Conservation (phyloP, 73 alveolate genomes). For the Symbiodinium natans region DNA sequence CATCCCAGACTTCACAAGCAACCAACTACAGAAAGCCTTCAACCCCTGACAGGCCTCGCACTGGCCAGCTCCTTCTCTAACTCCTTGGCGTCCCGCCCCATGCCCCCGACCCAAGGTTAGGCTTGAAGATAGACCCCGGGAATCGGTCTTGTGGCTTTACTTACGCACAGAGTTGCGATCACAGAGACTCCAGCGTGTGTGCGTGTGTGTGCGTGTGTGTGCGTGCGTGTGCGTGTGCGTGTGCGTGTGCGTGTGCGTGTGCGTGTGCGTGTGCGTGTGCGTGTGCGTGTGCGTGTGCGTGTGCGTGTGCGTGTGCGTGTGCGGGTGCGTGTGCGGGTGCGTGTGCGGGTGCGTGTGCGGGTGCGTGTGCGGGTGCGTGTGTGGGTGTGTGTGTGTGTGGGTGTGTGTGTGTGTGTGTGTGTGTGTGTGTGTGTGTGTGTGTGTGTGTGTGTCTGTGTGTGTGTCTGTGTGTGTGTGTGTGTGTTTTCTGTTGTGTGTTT, state of each 20-base stretch:
- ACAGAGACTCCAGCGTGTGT: background rate
- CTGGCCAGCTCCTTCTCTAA: background rate
- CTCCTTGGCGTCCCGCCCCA: too few relatives aligned
- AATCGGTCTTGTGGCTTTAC: too few relatives aligned
- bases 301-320: background rate
- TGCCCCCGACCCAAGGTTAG: too few relatives aligned
- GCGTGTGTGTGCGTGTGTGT: background rate
- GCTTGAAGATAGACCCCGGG: too few relatives aligned
- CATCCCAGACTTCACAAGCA: too few relatives aligned
- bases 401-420: background rate
- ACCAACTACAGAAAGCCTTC: background rate
- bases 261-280: background rate
- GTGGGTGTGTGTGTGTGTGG: too few relatives aligned
- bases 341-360: too few relatives aligned
- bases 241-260: background rate
- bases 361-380: too few relatives aligned
- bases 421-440: background rate
- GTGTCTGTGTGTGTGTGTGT: background rate
- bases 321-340: too few relatives aligned
- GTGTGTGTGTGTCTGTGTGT: background rate
- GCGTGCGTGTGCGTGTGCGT: background rate
- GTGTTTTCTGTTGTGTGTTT: too few relatives aligned
- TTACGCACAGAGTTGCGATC: too few relatives aligned
- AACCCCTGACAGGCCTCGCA: background rate
- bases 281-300: background rate